Evolutionary conservation across 306 rosid genomes (phyloP), one percentile per base, ranked within the genome.

Genomic region (Rubus idaeus): DNA sequence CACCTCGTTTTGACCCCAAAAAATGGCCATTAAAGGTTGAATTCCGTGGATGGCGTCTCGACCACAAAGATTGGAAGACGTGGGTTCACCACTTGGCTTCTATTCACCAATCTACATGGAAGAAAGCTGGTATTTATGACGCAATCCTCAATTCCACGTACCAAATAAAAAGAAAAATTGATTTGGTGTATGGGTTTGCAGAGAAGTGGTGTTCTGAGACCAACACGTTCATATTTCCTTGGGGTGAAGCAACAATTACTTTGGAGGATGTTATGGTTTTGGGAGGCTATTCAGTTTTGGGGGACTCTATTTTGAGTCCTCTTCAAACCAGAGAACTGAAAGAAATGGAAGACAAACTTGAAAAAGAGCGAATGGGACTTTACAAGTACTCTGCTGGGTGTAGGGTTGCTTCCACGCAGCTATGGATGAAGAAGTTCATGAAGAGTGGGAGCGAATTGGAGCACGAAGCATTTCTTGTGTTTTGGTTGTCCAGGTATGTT

Each of bases 181-280:
- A 79, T 47, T 68, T 87, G 75, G 3, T 64, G 5, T 26, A 42
- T 69, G 80, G 82, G 63, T 46, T 86, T 68, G 83, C 80, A 0
- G 89, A 87, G 79, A 86, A 67, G 16, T 86, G 88, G 90, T 69
- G 84, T 73, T 14, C 75, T 52, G 16, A 77, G 62, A 86, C 89
- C 5, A 90, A 86, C 1, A 84, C 85, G 0, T 84, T 86, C 13
- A 39, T 86, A 21, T 90, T 88, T 61, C 80, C 89, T 0, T 88
- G 91, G 90, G 90, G 75, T 44, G 91, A 85, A 78, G 88, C 86
- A 12, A 84, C 91, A 0, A 79, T 90, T 70, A 86, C 91, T 0
- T 72, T 90, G 80, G 92, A 90, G 78, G 95, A 90, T 80, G 69
- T 86, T 3, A 75, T 83, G 83, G 68, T 88, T 47, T 66, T 77